A percentile compares a stretch with the other conserved stretches of the same genome.
phyloP scores from a whole-genome alignment of 2,329 filamentous ascomycete genomes.

The Trichoderma atroviride region DNA sequence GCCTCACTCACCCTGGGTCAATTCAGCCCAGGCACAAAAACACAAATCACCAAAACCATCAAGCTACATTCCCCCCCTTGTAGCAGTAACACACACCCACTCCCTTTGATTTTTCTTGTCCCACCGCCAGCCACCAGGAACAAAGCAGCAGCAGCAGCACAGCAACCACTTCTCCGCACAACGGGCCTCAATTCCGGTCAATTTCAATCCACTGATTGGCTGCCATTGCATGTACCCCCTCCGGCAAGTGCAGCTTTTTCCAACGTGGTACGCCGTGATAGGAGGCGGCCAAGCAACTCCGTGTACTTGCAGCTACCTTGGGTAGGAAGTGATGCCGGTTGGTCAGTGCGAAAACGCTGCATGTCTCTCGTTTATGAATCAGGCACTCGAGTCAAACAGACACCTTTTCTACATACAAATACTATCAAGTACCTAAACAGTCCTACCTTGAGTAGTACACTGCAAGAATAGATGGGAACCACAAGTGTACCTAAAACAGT shows the following conservation, averaged over 20 bases:
- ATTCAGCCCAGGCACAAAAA: too few species aligned
- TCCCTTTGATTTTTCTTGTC: not conserved
- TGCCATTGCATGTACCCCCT: not conserved
- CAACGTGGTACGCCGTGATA: slow-evolving; percentile 21
- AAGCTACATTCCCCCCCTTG: too few species aligned
- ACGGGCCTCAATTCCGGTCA: not conserved
- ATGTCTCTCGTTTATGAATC: slow-evolving; percentile 1
- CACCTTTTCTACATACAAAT: not conserved
- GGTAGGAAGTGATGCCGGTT: slow-evolving; percentile 1
- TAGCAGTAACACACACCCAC: not conserved
- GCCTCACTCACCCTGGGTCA: too few species aligned
- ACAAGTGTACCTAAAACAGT: not conserved
- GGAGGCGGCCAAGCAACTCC: not conserved
- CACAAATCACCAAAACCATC: too few species aligned
- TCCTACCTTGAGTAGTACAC: not conserved
- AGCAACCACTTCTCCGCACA: not conserved
- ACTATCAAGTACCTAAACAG: too few species aligned
- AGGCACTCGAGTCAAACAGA: not conserved
- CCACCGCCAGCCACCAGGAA: not conserved
- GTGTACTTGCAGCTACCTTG: not conserved
- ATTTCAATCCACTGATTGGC: not conserved
- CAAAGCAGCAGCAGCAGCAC: not conserved
- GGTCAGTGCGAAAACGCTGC: not conserved
- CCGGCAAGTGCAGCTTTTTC: not conserved
- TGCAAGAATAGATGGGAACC: not conserved